Conservation (phyloP, 352 stramenopile genomes). For the Phytophthora ohioensis region DNA sequence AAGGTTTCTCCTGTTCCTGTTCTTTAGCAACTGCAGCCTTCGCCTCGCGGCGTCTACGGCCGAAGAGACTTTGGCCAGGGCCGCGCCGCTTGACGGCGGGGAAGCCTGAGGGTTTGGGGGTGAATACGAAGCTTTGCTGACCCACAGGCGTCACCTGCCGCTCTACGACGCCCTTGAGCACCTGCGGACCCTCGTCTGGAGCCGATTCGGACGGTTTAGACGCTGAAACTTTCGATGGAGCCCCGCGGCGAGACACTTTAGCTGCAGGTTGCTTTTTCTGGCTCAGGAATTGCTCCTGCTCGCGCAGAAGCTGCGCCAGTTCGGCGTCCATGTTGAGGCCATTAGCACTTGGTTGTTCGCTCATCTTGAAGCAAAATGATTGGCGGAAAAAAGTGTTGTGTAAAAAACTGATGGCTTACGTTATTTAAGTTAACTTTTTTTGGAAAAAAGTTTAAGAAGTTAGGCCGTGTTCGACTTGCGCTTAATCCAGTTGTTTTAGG, state of each 20-base stretch:
- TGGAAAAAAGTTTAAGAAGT: no score
- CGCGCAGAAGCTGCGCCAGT: constrained; percentile 77
- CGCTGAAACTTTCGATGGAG: constrained; percentile 8
- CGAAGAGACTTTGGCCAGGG: constrained; percentile 73
- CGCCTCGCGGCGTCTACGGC: constrained; percentile 49
- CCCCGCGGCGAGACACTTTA: constrained; percentile 53
- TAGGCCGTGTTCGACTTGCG: no score
- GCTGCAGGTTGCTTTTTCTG: constrained; percentile 65
- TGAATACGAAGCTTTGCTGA: constrained; percentile 43
- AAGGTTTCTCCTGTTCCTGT: constrained; percentile 18
- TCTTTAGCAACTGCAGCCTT: constrained; percentile 2
- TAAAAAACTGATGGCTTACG: no score
- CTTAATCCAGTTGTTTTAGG: no score
- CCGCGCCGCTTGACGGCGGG: constrained; percentile 55
- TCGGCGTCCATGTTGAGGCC: constrained; percentile 79
- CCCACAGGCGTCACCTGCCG: constrained; percentile 58
- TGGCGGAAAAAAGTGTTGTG: constrained; percentile 9
- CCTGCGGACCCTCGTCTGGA: constrained; percentile 35
- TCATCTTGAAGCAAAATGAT: constrained; percentile 34
- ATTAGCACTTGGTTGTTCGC: neutral
- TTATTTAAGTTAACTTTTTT: no score
- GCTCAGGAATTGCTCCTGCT: constrained; percentile 83
- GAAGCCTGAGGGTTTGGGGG: constrained; percentile 61
- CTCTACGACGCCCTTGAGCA: constrained; percentile 73
- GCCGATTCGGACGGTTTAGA: constrained; percentile 11